Base-by-base conservation (phyloP, 2,329 filamentous ascomycete species). In the Rhynchosporium graminicola region DNA sequence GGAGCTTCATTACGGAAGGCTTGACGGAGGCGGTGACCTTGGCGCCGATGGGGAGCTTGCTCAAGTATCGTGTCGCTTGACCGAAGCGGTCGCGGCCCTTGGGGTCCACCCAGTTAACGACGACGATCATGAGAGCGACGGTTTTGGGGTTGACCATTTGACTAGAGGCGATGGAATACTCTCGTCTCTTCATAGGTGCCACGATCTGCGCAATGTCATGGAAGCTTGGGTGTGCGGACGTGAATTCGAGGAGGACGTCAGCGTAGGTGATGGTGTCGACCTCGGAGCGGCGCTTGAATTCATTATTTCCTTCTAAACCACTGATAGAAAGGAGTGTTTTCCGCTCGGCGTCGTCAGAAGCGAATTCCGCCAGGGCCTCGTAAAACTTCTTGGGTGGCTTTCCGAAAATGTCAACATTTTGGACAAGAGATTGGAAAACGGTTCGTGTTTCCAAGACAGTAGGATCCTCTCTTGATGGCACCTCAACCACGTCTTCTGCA, bases 1-100 rank as follows among this genome's bases (percentile, higher is more conserved):
- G 95, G n/a, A 99, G 85, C 80, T 98, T 99, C 95, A 99, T 99
- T 69, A 98, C 95, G 29, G 92, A 97, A 0, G 95, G 92, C 82
- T 99, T 99, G 76, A 99, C 92, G 40, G 91, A 96, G 63, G 92
- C 95, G 2, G 93, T 97, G 67, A 99, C 87, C 40, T 88, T 81
- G 43, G 90, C 80, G 57, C 95, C 95, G 12, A 91, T 80, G 12
- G 83, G 82, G 42, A 99, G 87, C 33, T 80, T 76, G 77, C 88
- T 89, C 68, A 99, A 87, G 81, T 96, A 99, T 68, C 89, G 89
- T 10, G 94, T 97, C 7, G 95, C 94, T 76, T 97, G 92, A 59
- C 95, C 95, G 74, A 91, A 94, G 70, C 95, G 92, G 71, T 90
- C 89, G 74, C 93, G 91, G 73, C 94, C 94, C 72, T 86, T 84